Base-by-base conservation (phyloP, 768 basidiomycete genomes). In the Boletus rubroflammeus region DNA sequence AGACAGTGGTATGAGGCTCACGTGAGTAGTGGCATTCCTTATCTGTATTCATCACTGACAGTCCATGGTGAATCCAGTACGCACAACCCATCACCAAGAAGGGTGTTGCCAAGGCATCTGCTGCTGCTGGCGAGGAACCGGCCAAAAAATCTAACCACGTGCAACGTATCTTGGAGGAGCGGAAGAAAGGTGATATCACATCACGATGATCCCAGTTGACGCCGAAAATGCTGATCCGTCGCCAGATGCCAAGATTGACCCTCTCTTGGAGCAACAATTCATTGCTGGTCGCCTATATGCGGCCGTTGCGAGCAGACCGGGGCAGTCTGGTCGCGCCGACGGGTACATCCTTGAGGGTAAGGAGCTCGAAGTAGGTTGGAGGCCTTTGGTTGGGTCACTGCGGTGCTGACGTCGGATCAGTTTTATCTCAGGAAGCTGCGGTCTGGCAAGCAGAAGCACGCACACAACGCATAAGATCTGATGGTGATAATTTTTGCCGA, bases 1-100 rank as follows among this genome's bases (percentile, higher is more conserved):
- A 86, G 95, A 63, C 95, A 98, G 79, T 98, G 95, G 95, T 99
- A 98, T 72, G 97, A 99, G 78, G 78, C 92, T 38, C 95, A 98
- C 77, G 93, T 95, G 74, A 65, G 93, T 85, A 34, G 14, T 9
- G 28, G 17, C 25, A 28, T 25, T 23, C 21, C 9, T 36, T 41
- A 9, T 48, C 38, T 44, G 13, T 50, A 54, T 46, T 26, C 38
- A 23, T 38, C 34, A 26, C 50, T 58, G 5, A 56, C 43, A 14
- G 23, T 56, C 8, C 31, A 39, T 38, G 57, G 21, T 36, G 43
- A 49, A 46, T 53, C 26, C 64, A 97, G 93, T 99, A 98, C 72
- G 96, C 90, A 61, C 88, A 90, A 75, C 93, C 96, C 56, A 84
- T 98, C 64, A 90, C 91, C 67, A 93, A 93, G 83, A 91, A 83